These are phyloP conservation scores for Colletotrichum sp. DNA, from an alignment of 2,329 filamentous ascomycete species.

Conservation along the genomic window DNA sequence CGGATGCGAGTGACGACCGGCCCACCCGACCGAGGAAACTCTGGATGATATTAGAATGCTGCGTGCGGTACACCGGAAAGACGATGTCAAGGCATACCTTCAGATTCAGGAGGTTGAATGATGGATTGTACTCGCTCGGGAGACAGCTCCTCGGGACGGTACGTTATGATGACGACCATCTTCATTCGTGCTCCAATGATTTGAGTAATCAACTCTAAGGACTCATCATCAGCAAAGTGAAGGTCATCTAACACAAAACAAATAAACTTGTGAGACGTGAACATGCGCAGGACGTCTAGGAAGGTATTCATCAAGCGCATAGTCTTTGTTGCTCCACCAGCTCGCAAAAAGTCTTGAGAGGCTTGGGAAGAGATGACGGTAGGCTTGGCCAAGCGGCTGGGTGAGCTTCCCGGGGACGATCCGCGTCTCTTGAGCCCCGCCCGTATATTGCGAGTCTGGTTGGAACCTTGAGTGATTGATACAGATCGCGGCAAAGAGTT, in stretches of 20 bases:
- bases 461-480: constrained; percentile 37
- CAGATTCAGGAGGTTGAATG: constrained; percentile 56
- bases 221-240: constrained; percentile 89
- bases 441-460: constrained; percentile 33
- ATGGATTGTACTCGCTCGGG: constrained; percentile 59
- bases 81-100: constrained; percentile 42
- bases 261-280: constrained; percentile 84
- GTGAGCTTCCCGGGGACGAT: constrained; percentile 53
- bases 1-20: constrained; percentile 71
- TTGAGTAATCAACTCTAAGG: constrained; percentile 79
- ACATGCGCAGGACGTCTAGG: constrained; percentile 80
- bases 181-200: constrained; percentile 80
- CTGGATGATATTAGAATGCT: constrained; percentile 34
- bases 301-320: constrained; percentile 87
- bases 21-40: constrained; percentile 48
- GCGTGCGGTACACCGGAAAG: background rate
- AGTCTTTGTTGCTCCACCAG: constrained; percentile 62
- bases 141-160: constrained; percentile 68
- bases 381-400: constrained; percentile 33
- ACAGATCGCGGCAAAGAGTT: constrained; percentile 35
- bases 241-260: constrained; percentile 89
- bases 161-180: constrained; percentile 82
- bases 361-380: constrained; percentile 49
- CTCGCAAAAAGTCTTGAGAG: constrained; percentile 64
- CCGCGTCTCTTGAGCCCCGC: constrained; percentile 45